A percentile compares a stretch with the other conserved stretches of the same genome.
phyloP scores from a whole-genome alignment of 1,139 yeast species.

The Candida sojae region DNA sequence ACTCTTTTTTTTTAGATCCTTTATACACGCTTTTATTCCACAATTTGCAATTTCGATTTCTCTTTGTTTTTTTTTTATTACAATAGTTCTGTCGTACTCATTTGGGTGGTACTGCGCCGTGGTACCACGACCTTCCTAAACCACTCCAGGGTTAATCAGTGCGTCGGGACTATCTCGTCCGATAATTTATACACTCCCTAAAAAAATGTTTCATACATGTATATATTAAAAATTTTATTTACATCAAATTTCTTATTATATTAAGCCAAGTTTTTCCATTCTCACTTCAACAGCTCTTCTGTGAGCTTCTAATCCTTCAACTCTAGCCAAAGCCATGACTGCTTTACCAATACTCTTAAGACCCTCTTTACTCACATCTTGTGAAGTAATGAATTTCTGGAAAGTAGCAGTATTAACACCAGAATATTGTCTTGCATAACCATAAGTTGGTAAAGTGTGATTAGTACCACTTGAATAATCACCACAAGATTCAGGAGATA shows the following conservation, averaged over 20 bases:
- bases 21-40: background rate
- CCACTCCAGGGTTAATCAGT: too few species aligned
- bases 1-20: background rate
- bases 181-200: too few species aligned
- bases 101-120: too few species aligned
- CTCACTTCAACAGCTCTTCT: conserved; percentile 94
- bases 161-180: background rate
- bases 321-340: conserved; percentile 94
- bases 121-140: too few species aligned
- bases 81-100: too few species aligned
- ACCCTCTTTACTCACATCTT: conserved; percentile 85
- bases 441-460: conserved; percentile 97
- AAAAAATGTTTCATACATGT: background rate
- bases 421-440: conserved; percentile 95
- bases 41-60: background rate
- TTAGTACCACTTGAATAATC: conserved; percentile 97
- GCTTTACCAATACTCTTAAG: conserved; percentile 87
- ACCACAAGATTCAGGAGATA: conserved; percentile 97
- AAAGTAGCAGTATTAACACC: conserved; percentile 96
- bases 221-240: background rate
- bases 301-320: conserved; percentile 96
- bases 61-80: background rate
- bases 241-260: background rate
- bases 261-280: conserved; percentile 72
- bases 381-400: conserved; percentile 93